Percentiles rank a stretch among this genome's conserved stretches.
Conservation (phyloP, 306 rosid species). For the Purshia tridentata region DNA sequence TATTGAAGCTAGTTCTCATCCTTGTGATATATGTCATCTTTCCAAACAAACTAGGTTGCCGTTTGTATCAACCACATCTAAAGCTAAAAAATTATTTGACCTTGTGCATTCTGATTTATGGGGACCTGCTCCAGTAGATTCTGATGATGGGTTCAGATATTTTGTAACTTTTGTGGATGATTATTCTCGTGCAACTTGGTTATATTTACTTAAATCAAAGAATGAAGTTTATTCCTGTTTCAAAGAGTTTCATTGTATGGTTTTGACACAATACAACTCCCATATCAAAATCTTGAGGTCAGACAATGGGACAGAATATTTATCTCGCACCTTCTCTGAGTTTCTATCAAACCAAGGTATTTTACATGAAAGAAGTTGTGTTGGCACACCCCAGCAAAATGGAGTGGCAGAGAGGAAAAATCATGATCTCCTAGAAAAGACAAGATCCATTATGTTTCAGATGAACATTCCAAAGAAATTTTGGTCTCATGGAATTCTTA, state of each 20-base stretch:
- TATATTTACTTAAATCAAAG: not conserved
- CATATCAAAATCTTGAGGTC: not conserved
- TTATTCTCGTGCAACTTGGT: not conserved
- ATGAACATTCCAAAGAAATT: no score
- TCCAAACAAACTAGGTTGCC: constrained; percentile 3
- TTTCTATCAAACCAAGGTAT: constrained; percentile 4
- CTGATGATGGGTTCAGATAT: not conserved
- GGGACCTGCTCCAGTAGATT: constrained; percentile 1
- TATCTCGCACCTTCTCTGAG: not conserved
- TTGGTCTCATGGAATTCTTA: no score
- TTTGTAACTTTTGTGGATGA: constrained; percentile 7
- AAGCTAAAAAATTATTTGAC: not conserved
- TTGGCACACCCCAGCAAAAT: not conserved
- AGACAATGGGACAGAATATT: not conserved
- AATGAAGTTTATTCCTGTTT: not conserved
- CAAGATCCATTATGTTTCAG: not conserved
- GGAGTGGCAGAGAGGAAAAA: not conserved
- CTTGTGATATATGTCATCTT: constrained; percentile 16
- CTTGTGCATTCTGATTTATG: constrained; percentile 16
- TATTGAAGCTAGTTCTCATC: not conserved
- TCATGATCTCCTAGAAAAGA: not conserved
- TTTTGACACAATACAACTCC: not conserved
- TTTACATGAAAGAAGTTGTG: constrained; percentile 1
- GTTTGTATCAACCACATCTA: constrained; percentile 2
- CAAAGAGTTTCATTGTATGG: not conserved